Evolutionary conservation across 2,329 filamentous ascomycete genomes (phyloP), one percentile per base, ranked within the genome.

Genomic region (Pestalotiopsis sp.): DNA sequence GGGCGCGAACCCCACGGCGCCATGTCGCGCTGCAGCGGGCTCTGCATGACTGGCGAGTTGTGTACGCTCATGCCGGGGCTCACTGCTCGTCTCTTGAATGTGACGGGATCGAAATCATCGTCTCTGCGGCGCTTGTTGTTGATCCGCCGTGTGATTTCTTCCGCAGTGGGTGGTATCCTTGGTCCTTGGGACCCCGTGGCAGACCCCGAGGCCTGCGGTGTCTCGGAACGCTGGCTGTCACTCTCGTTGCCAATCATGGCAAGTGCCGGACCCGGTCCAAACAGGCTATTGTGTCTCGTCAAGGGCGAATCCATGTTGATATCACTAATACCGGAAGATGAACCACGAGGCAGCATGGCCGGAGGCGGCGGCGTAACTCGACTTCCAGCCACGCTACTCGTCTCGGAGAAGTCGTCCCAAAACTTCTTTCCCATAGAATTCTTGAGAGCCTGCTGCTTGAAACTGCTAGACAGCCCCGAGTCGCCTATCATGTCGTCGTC

Each of bases 51-150:
- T 1, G 95, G 95, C 70, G 93, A 97, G 80, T 95, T 97, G 75
- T 97, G 94, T 1, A 92, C 91, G 78, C 94, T 97, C 85, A 98
- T 91, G 17, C 95, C 93, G 0, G 95, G 95, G 69, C 93, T 96
- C 2, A 98, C 95, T 27, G 95, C 95, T 58, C 95, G 89, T 17
- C 95, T 89, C 81, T 98, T 98, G 83, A 98, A 95, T 70, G 91
- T 93, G 52, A 91, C 87, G 1, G 93, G 91, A 77, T 98, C 95
- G 68, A 97, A 92, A 75, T 98, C 95, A 75, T 97, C 94, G 71
- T 98, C 95, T 68, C 94, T 88, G 25, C 94, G 89, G n/a, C 95
- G 90, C 79, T 95, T 96, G 79, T 88, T 90, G 78, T 93, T 91
- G 66, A 94, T 91, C 70, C 94, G 92, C 9, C 93, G 87, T 4